Percentiles rank a stretch among this genome's conserved stretches.
These are phyloP conservation scores for Metschnikowia gelsemii DNA, from an alignment of 805 yeast species.

Conservation along the genomic window DNA sequence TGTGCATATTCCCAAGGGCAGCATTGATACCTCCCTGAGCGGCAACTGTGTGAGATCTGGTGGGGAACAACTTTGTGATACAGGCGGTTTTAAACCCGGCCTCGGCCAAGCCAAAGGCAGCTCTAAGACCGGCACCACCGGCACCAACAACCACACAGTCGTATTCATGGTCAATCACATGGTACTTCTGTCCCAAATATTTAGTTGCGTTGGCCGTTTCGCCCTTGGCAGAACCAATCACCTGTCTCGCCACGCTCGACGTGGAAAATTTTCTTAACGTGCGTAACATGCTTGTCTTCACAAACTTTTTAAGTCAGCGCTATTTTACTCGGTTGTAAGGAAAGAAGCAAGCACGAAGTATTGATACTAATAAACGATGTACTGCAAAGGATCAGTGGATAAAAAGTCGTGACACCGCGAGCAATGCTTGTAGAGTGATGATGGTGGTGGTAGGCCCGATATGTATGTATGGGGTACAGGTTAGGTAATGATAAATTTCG, in stretches of 20 bases:
- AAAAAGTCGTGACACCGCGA: slow-evolving; percentile 3
- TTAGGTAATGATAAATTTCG: slow-evolving; percentile 19
- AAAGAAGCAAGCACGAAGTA: background rate
- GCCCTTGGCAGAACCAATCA: slow-evolving; percentile 41
- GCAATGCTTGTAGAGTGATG: background rate
- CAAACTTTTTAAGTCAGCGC: background rate
- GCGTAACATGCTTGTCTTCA: slow-evolving; percentile 17
- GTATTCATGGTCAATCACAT: slow-evolving; percentile 94
- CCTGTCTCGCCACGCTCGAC: slow-evolving; percentile 30
- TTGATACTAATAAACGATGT: background rate
- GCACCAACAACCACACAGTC: slow-evolving; percentile 98
- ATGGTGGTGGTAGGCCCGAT: slow-evolving; percentile 4
- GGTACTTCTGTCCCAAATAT: slow-evolving; percentile 64
- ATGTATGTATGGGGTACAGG: slow-evolving; percentile 20
- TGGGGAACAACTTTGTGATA: slow-evolving; percentile 93
- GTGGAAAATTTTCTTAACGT: slow-evolving; percentile 30
- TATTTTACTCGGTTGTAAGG: background rate
- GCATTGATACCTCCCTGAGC: slow-evolving; percentile 99
- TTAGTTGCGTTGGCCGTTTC: slow-evolving; percentile 41
- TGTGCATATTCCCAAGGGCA: slow-evolving; percentile 97
- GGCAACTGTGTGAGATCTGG: slow-evolving; percentile 98
- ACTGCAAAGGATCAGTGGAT: slow-evolving; percentile 4
- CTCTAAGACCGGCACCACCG: slow-evolving; percentile 98
- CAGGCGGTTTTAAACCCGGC: slow-evolving; percentile 98
- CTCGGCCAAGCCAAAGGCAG: slow-evolving; percentile 96